Percentiles rank a stretch among this genome's conserved stretches.
Conservation (phyloP, 1,284 basidiomycete species). For the Malassezia japonica region DNA sequence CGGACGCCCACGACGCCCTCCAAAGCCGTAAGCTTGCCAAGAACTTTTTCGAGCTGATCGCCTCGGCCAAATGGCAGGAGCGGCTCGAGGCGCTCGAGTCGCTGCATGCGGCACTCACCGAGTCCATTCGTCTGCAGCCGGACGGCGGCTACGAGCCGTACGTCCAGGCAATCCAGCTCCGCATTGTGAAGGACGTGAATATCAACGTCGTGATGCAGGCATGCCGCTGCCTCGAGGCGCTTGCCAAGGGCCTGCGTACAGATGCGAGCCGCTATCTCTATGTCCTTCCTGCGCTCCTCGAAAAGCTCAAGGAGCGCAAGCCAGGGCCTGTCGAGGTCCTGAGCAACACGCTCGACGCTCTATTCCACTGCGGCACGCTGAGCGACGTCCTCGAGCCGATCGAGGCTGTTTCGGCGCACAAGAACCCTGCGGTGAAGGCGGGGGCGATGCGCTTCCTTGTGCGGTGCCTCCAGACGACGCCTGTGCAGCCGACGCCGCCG, state of each 20-base stretch:
- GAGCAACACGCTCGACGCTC: conserved; percentile 74
- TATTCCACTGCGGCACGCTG: conserved; percentile 67
- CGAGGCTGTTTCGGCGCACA: conserved; percentile 66
- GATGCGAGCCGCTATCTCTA: conserved; percentile 65
- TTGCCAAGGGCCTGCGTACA: conserved; percentile 67
- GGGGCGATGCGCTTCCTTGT: conserved; percentile 79
- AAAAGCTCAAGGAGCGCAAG: conserved; percentile 91
- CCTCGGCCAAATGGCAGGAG: conserved; percentile 96
- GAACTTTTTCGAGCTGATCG: conserved; percentile 55
- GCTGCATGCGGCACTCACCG: conserved; percentile 62
- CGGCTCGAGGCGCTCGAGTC: conserved; percentile 77
- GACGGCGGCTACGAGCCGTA: conserved; percentile 62
- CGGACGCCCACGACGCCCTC: conserved; percentile 72
- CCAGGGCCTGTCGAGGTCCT: conserved; percentile 78
- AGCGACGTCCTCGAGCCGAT: conserved; percentile 77
- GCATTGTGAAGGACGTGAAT: conserved; percentile 83
- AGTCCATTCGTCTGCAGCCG: conserved; percentile 65
- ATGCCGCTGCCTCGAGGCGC: conserved; percentile 70
- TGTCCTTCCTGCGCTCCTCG: conserved; percentile 70
- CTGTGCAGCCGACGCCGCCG: conserved; percentile 58
- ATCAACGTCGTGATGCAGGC: conserved; percentile 89
- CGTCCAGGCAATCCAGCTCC: conserved; percentile 64
- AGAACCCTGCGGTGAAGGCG: conserved; percentile 95
- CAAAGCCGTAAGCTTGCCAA: conserved; percentile 56
- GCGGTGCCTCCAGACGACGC: conserved; percentile 63